phyloP scores from a whole-genome alignment of 768 basidiomycete species.

The Lentinula raphanica region DNA sequence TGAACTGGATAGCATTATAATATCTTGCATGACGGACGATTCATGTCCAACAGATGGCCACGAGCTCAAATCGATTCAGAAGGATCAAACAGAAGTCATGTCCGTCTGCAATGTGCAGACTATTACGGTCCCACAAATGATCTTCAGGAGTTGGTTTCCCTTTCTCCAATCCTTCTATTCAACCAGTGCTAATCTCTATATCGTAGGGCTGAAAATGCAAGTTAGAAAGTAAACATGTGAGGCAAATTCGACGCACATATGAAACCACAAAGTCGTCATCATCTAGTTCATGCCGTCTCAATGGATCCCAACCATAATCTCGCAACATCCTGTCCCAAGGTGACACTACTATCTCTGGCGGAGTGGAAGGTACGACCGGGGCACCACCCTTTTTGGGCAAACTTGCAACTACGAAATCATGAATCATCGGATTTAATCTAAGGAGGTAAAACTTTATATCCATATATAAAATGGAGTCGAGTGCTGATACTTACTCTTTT shows the following conservation, averaged over 20 bases:
- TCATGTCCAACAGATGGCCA: too few species aligned
- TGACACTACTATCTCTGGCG: background rate
- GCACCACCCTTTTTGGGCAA: background rate
- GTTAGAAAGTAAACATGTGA: too few species aligned
- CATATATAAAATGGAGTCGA: background rate
- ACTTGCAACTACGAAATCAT: background rate
- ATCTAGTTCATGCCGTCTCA: background rate
- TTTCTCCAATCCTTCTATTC: too few species aligned
- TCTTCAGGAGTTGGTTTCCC: too few species aligned
- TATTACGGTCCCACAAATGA: too few species aligned
- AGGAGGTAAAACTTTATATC: background rate
- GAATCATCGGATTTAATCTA: background rate
- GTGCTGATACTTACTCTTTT: slow-evolving; percentile 10
- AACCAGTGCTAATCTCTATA: too few species aligned
- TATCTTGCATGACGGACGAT: too few species aligned
- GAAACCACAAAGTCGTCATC: background rate
- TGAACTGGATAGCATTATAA: too few species aligned
- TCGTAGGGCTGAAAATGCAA: too few species aligned
- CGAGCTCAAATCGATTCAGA: too few species aligned
- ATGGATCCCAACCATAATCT: background rate
- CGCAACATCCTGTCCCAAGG: background rate
- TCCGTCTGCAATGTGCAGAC: too few species aligned
- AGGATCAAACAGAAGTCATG: too few species aligned
- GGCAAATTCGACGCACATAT: background rate
- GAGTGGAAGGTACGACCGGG: background rate